Evolutionary conservation across 129 eudicot genomes (phyloP).

Genomic region (Tagetes erecta): DNA sequence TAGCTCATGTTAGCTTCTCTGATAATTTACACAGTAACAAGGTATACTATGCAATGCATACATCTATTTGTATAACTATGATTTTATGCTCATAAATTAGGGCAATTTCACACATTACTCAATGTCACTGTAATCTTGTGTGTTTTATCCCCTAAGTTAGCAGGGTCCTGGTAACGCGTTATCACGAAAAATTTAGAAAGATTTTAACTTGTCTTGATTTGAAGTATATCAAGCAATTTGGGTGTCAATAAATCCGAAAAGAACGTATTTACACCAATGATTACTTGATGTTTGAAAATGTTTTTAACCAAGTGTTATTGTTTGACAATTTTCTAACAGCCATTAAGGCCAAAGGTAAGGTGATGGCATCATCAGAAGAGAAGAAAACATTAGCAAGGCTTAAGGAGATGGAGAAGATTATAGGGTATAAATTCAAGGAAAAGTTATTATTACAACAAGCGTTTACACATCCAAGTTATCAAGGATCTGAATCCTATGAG

Average conservation of each 20-base stretch:
- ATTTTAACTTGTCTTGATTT: background rate
- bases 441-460: slow-evolving; percentile 53
- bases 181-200: background rate
- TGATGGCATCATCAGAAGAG: slow-evolving; percentile 35
- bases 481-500: slow-evolving; percentile 54
- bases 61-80: background rate
- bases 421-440: slow-evolving; percentile 61
- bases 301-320: slow-evolving; percentile 20
- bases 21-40: background rate
- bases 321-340: slow-evolving; percentile 35
- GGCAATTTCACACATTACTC: background rate
- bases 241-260: background rate
- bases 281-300: background rate
- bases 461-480: slow-evolving; percentile 62
- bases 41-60: background rate
- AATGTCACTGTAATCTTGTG: background rate
- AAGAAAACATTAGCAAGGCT: slow-evolving; percentile 39
- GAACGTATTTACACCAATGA: background rate
- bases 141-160: too few species aligned
- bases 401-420: slow-evolving; percentile 61
- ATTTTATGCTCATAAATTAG: background rate
- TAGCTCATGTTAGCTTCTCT: background rate
- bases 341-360: slow-evolving; percentile 26
- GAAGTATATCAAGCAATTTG: background rate
- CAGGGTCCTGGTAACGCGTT: background rate